These are phyloP conservation scores for Spencermartinsiella europaea DNA, from an alignment of 805 yeast species.

Conservation along the genomic window DNA sequence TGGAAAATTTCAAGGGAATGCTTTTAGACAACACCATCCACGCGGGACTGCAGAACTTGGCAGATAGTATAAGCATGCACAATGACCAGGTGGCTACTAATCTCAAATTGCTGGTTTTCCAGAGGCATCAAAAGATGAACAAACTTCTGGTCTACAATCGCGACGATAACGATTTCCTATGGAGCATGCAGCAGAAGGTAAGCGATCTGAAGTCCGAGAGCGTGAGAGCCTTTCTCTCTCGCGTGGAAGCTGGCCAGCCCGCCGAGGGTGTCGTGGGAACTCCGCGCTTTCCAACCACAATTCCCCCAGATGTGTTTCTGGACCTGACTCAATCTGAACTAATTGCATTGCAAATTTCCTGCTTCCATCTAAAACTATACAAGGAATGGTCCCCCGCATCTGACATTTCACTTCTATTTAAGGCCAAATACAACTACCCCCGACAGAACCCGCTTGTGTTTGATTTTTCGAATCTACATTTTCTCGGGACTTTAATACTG, in stretches of 20 bases:
- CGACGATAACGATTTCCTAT: constrained; percentile 20
- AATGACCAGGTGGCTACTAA: constrained; percentile 47
- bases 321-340: constrained; percentile 43
- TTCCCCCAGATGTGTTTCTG: constrained; percentile 47
- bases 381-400: constrained; percentile 69
- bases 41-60: constrained; percentile 49
- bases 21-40: constrained; percentile 58
- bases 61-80: constrained; percentile 44
- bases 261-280: background rate
- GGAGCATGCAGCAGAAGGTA: constrained; percentile 21
- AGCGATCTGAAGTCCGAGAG: constrained; percentile 20
- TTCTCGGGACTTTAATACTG: constrained; percentile 63
- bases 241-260: constrained; percentile 12
- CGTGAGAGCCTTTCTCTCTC: constrained; percentile 19
- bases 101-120: constrained; percentile 49
- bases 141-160: constrained; percentile 32
- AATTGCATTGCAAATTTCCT: constrained; percentile 59
- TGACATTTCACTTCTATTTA: constrained; percentile 72
- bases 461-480: constrained; percentile 68
- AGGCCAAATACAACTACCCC: constrained; percentile 38
- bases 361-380: constrained; percentile 62
- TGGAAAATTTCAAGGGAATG: constrained; percentile 61
- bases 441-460: constrained; percentile 72
- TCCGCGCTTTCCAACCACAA: constrained; percentile 1
- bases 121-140: constrained; percentile 44